Base-by-base conservation (phyloP, 768 basidiomycete species). In the Asterophora lycoperdoides region DNA sequence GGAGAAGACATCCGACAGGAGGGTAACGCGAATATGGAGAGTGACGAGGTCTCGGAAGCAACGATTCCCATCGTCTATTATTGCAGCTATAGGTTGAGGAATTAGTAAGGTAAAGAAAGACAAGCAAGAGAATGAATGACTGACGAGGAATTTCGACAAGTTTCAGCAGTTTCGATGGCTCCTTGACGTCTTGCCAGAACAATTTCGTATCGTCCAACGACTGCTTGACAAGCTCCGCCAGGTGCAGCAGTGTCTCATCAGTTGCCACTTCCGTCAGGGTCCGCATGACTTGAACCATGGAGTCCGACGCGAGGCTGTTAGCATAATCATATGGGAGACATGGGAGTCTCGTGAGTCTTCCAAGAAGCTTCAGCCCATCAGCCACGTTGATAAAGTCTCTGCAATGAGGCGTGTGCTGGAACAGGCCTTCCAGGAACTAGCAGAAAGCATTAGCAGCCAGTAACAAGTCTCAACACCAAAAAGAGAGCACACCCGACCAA, bases 351-450 rank as follows among this genome's bases (percentile, higher is more conserved):
- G 93, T 84, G 35, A 97, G 73, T 55, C 79, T 77, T 55, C 91
- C 83, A 47, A 98, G 70, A 56, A 78, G 73, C 54, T 83, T 71
- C 34, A 97, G 75, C 41, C 90, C 82, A 58, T 93, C 80, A 4
- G 84, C 75, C 52, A 78, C 74, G 40, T 77, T 70, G 51, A 96
- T 81, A 64, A 97, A 97, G 57, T 97, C 95, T 55, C 83, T 83
- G 72, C 89, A 89, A 64, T 97, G 90, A 18, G 83, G 81, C 1
- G 83, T 76, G 61, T 95, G 93, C 59, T 94, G 93, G 71, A 98
- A 94, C 35, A 98, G 76, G 5, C 96, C 94, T 64, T 94, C 92
- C 46, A 94, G 76, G 66, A 96, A 94, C 91, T 94, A 43, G 33
- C n/a, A 51, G 29, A 38, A 35, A 15, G 36, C 35, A 7, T 52